Conservation (phyloP, 805 yeast genomes). For the Brettanomyces bruxellensis region DNA sequence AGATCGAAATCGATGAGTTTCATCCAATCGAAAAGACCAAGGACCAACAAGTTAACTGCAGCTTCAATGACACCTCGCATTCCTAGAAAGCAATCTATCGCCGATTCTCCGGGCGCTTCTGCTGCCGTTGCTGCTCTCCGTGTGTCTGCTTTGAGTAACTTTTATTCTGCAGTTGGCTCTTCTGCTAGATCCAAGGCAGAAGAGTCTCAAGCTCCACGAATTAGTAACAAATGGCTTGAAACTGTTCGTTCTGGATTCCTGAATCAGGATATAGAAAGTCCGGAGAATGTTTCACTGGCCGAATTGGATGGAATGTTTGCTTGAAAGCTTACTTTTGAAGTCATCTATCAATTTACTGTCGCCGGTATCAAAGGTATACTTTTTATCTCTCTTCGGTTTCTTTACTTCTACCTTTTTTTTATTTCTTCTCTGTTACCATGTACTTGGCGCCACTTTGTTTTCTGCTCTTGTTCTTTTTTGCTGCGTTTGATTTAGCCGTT, state of each 20-base stretch:
- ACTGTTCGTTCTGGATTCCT: slow-evolving; percentile 71
- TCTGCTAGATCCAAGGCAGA: slow-evolving; percentile 22
- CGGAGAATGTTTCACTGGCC: slow-evolving; percentile 68
- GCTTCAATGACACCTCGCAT: slow-evolving; percentile 81
- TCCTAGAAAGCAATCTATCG: slow-evolving; percentile 45
- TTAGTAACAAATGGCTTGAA: slow-evolving; percentile 52
- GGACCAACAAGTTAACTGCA: slow-evolving; percentile 41
- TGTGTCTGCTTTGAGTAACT: slow-evolving; percentile 54
- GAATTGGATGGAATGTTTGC: slow-evolving; percentile 49
- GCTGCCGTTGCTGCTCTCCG: slow-evolving; percentile 71
- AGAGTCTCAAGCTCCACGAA: slow-evolving; percentile 20
- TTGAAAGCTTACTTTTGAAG: slow-evolving; percentile 3
- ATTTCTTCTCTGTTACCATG: not conserved
- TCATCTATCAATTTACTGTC: too few relatives aligned
- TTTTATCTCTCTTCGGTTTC: not conserved
- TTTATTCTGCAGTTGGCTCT: slow-evolving; percentile 26
- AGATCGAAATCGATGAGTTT: slow-evolving; percentile 62
- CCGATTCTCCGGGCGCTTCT: slow-evolving; percentile 54
- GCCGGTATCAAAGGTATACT: not conserved
- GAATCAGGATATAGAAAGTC: slow-evolving; percentile 68
- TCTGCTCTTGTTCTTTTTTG: not conserved
- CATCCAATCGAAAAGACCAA: slow-evolving; percentile 41
- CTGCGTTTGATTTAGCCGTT: not conserved
- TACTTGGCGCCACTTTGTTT: not conserved
- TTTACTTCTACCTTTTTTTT: not conserved